Percentiles rank a stretch among this genome's conserved stretches.
phyloP scores from a whole-genome alignment of 805 yeast genomes.

The Candida multigemmis region DNA sequence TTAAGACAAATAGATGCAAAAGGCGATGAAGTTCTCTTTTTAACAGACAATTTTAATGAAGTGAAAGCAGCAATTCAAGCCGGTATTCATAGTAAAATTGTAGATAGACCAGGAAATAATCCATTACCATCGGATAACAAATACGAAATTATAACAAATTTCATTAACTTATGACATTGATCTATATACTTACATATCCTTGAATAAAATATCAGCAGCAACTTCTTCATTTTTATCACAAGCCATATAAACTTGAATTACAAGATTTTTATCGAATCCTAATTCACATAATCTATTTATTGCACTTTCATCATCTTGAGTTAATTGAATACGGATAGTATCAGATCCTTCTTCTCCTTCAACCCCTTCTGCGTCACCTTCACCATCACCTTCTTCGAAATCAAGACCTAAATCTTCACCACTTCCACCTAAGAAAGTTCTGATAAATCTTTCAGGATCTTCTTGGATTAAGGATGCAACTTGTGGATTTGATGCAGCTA shows the following conservation, averaged over 20 bases:
- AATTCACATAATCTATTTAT: slow-evolving; percentile 81
- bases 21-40: slow-evolving; percentile 40
- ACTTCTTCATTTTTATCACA: slow-evolving; percentile 97
- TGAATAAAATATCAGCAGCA: slow-evolving; percentile 85
- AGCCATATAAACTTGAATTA: slow-evolving; percentile 90
- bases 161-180: slow-evolving; percentile 1
- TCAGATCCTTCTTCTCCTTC: slow-evolving; percentile 29
- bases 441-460: slow-evolving; percentile 85
- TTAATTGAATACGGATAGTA: slow-evolving; percentile 47
- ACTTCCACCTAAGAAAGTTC: slow-evolving; percentile 58
- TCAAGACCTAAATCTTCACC: slow-evolving; percentile 39
- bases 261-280: slow-evolving; percentile 84
- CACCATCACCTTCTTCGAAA: slow-evolving; percentile 21
- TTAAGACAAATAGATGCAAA: slow-evolving; percentile 25
- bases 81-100: slow-evolving; percentile 52
- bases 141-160: slow-evolving; percentile 11
- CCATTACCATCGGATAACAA: slow-evolving; percentile 31
- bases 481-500: slow-evolving; percentile 78
- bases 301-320: slow-evolving; percentile 85
- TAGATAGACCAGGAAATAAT: slow-evolving; percentile 70
- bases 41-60: slow-evolving; percentile 76
- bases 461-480: slow-evolving; percentile 69
- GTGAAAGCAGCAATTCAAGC: slow-evolving; percentile 65
- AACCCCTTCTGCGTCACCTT: slow-evolving; percentile 27
- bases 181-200: slow-evolving; percentile 23